Evolutionary conservation across 495 filamentous ascomycete genomes (phyloP), one percentile per base, ranked within the genome.

Genomic region (Podospora sp.): DNA sequence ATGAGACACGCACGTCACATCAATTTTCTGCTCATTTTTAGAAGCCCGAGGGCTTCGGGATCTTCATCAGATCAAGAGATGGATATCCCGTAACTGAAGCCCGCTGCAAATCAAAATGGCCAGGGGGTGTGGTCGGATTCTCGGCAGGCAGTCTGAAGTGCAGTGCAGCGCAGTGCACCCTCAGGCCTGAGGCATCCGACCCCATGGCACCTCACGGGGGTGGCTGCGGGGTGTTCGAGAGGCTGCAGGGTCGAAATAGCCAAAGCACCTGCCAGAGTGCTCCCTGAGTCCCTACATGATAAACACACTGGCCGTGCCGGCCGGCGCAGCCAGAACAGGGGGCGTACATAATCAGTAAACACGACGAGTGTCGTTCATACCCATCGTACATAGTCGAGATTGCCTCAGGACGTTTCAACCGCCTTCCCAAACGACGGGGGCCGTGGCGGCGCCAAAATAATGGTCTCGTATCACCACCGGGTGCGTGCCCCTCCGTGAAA

Each of bases 321-420:
- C 51, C 29, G 25, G 26, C 35, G 50, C 16, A 35, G 25, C 26
- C 16, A 20, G 26, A n/a, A 20, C 8, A 25, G 49, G 62, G n/a
- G 40, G 50, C 22, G 60, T 11, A 24, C 27, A 49, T 56, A 36
- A 57, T n/a, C 20, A 14, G 53, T n/a, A 25, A 57, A 14, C n/a
- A n/a, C 29, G 6, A 46, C 27, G 20, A 57, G 21, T 26, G 20
- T 29, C 40, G 33, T 25, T 18, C 52, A 36, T 46, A 46, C 35
- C 21, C 26, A 12, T 63, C 63, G 46, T 57, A 68, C 60, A 24
- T 63, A 59, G 52, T 68, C 66, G 66, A 63, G 66, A 68, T 68
- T 63, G 52, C 66, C 27, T 35, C 46, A 60, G 64, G 65, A 58
- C 53, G 66, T 68, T 68, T 68, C 66, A 64, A 68, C 56, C 36